Base-by-base conservation (phyloP, 208 protist species). In the Histomonas meleagridis region DNA sequence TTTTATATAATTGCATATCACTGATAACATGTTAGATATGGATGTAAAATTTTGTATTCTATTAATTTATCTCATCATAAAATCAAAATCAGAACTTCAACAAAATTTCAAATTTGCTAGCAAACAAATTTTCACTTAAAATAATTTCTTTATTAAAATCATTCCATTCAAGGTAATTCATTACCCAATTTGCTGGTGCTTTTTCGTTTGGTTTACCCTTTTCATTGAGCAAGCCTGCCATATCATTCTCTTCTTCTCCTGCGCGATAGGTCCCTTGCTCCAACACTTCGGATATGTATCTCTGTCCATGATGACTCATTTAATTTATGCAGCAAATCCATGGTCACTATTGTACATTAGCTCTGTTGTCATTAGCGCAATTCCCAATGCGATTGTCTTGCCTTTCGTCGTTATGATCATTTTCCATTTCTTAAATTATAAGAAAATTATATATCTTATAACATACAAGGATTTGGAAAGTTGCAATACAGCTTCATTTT, bases 251-350 rank as follows among this genome's bases (percentile, higher is more conserved):
- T 98, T 98, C 96, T 99, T 99, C 93, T 97, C 95, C 62, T 96
- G 93, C 16, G 97, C 97, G 90, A 97, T 93, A 23, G 95, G 94
- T 53, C 93, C 98, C 0, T 99, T 94, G 92, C 98, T 98, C 98
- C 98, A 99, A 57, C 96, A 94, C 55, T 96, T 95, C 35, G 98
- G 98, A 95, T 99, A 99, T 3, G 97, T 98, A 94, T 99, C 97
- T 79, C 98, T 95, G 92, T 99, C 98, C 98, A 99, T 99, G 91
- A 99, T 98, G 40, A 99, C 98, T 92, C 98, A 96, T 95, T 99
- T 99, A 32, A 94, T 90, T 91, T 95, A 94, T 62, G 96, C 96
- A 48, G 98, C 97, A 92, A 99, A 96, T 90, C 98, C 98, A 94
- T 99, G 97, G 92, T 98, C 97, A 91, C 96, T 96, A 10, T 96